A percentile compares a stretch with the other conserved stretches of the same genome.
These are phyloP conservation scores for Tetradesmus lagerheimii DNA, from an alignment of 139 green algal species.

Conservation along the genomic window DNA sequence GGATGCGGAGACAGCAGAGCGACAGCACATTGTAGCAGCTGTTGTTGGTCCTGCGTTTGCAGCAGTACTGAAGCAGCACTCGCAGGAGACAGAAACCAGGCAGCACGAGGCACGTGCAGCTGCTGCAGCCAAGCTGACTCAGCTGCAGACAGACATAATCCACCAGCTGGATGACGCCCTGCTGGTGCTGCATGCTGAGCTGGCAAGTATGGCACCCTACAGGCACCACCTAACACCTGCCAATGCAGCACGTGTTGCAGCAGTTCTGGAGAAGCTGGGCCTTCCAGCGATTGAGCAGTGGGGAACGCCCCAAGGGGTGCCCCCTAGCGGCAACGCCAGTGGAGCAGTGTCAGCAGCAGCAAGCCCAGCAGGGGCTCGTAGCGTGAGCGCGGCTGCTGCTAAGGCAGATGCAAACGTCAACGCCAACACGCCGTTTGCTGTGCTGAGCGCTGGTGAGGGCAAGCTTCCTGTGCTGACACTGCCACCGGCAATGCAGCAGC, in stretches of 20 bases:
- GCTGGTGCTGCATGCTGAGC: conserved; percentile 20
- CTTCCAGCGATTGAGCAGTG: not conserved
- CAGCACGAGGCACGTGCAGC: not conserved
- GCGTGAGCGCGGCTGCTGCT: not conserved
- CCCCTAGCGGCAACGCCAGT: not conserved
- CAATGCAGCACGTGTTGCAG: not conserved
- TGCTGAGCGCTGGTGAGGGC: not conserved
- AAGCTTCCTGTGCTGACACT: conserved; percentile 10
- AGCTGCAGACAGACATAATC: not conserved
- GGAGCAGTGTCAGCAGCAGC: conserved; percentile 12
- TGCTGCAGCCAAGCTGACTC: not conserved
- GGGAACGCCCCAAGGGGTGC: not conserved
- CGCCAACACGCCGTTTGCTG: not conserved
- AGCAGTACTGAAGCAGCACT: conserved; percentile 6
- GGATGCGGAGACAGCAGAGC: not conserved
- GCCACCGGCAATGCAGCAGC: conserved; percentile 19
- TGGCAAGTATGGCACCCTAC: conserved; percentile 32
- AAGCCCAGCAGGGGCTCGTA: not conserved
- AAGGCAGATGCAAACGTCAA: not conserved
- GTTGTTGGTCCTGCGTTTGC: not conserved
- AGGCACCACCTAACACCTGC: not conserved
- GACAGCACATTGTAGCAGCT: not conserved
- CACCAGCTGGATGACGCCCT: conserved; percentile 22
- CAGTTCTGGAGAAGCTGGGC: not conserved
- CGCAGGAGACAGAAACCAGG: not conserved